These are phyloP conservation scores for Alternaria sp. DNA, from an alignment of 2,329 filamentous ascomycete genomes.

Conservation along the genomic window DNA sequence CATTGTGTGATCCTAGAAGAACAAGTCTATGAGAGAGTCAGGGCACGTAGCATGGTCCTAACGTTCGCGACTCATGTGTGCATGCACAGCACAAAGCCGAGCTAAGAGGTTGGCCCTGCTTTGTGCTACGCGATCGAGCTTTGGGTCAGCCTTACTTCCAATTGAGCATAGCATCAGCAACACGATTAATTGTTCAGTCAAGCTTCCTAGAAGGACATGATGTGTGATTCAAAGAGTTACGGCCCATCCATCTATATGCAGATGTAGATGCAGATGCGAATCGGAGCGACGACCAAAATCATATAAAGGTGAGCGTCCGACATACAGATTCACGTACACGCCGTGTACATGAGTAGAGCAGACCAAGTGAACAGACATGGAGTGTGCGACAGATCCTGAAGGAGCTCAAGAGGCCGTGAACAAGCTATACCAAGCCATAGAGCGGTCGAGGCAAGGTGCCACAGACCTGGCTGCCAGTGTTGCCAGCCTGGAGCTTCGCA, in stretches of 20 bases:
- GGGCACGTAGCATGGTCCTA: background rate
- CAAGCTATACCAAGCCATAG: slow-evolving; percentile 41
- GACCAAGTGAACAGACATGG: background rate
- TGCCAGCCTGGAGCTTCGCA: slow-evolving; percentile 37
- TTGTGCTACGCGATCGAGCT: background rate
- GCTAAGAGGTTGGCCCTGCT: background rate
- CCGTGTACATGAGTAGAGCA: background rate
- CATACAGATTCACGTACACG: background rate
- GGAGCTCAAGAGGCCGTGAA: background rate
- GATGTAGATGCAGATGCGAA: background rate
- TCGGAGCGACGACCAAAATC: background rate
- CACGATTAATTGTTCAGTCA: background rate
- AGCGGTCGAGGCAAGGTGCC: slow-evolving; percentile 43
- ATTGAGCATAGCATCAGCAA: background rate
- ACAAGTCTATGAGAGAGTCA: background rate
- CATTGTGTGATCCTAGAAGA: background rate
- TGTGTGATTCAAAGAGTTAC: background rate
- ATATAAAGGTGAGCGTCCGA: background rate
- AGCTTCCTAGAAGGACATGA: background rate
- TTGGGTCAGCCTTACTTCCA: background rate
- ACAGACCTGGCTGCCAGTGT: slow-evolving; percentile 13
- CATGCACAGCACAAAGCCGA: background rate
- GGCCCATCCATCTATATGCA: background rate
- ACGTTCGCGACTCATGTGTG: background rate
- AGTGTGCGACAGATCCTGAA: background rate